Percentiles rank a stretch among this genome's conserved stretches.
phyloP scores from a whole-genome alignment of 2,329 filamentous ascomycete species.

The Trichoderma oligosporum region DNA sequence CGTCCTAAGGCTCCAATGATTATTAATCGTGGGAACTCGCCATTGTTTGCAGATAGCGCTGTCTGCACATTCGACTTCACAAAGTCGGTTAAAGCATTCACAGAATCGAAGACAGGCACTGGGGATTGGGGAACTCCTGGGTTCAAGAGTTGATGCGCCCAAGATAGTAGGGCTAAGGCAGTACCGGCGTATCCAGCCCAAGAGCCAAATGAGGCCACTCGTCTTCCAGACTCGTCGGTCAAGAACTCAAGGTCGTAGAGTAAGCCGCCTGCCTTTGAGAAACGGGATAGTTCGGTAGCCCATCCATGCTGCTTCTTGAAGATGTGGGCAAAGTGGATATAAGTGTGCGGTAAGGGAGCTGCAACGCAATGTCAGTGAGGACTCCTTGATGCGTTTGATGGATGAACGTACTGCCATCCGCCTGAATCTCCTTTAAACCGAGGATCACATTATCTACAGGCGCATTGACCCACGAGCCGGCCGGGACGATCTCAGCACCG shows the following conservation, averaged over 20 bases:
- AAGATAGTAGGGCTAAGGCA: background rate
- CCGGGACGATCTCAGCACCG: constrained; percentile 57
- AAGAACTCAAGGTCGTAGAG: background rate
- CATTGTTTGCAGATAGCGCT: background rate
- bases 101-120: background rate
- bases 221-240: background rate
- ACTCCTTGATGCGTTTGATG: background rate
- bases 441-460: constrained; percentile 62
- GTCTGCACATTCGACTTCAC: background rate
- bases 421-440: constrained; percentile 52
- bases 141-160: background rate
- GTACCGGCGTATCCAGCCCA: background rate
- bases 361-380: background rate
- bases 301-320: constrained; percentile 9
- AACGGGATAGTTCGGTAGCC: background rate
- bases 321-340: constrained; percentile 5
- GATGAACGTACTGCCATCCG: background rate
- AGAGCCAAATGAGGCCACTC: background rate
- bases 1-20: constrained; percentile 8
- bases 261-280: background rate
- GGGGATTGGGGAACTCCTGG: background rate
- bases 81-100: background rate
- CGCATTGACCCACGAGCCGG: constrained; percentile 11
- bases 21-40: constrained; percentile 5
- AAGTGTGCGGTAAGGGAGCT: background rate